Evolutionary conservation across 495 filamentous ascomycete species (phyloP).

Genomic region (Tuber microsphaerosporum): DNA sequence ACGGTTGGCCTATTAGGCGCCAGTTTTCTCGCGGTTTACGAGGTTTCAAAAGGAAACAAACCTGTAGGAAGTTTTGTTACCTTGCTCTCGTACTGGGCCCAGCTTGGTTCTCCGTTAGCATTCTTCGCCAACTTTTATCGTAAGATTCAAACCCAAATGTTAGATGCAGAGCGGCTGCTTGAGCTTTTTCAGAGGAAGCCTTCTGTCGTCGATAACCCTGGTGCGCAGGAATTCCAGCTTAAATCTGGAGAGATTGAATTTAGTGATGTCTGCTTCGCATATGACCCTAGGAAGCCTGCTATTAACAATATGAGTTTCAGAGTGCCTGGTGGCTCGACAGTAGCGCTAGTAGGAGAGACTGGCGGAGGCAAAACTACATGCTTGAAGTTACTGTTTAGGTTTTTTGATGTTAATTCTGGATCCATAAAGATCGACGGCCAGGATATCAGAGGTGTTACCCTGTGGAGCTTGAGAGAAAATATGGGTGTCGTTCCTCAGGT

Average conservation of each 20-base stretch:
- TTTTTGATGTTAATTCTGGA: slow-evolving; percentile 61
- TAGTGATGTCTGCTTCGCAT: slow-evolving; percentile 60
- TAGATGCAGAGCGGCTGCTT: slow-evolving; percentile 65
- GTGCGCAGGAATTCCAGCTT: slow-evolving; percentile 53
- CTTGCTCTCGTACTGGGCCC: slow-evolving; percentile 64
- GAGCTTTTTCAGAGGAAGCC: slow-evolving; percentile 63
- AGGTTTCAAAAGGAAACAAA: slow-evolving; percentile 52
- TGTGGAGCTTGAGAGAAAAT: slow-evolving; percentile 57
- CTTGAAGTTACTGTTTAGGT: slow-evolving; percentile 62
- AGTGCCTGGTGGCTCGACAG: slow-evolving; percentile 55
- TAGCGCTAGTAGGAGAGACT: slow-evolving; percentile 70
- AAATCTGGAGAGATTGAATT: slow-evolving; percentile 58
- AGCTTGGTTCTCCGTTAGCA: slow-evolving; percentile 53
- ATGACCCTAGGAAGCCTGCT: slow-evolving; percentile 60
- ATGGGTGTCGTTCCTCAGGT: slow-evolving; percentile 66
- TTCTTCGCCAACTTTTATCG: slow-evolving; percentile 59
- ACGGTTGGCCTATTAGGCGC: slow-evolving; percentile 57
- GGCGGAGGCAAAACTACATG: slow-evolving; percentile 73
- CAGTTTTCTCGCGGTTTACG: slow-evolving; percentile 61
- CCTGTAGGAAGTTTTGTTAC: slow-evolving; percentile 64
- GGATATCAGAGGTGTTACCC: slow-evolving; percentile 61
- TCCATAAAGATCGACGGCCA: slow-evolving; percentile 66
- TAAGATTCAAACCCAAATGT: slow-evolving; percentile 55
- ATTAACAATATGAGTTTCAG: slow-evolving; percentile 60
- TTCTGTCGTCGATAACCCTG: slow-evolving; percentile 52